phyloP scores from a whole-genome alignment of 1,139 yeast species.

The Sugiyamaella sp. region DNA sequence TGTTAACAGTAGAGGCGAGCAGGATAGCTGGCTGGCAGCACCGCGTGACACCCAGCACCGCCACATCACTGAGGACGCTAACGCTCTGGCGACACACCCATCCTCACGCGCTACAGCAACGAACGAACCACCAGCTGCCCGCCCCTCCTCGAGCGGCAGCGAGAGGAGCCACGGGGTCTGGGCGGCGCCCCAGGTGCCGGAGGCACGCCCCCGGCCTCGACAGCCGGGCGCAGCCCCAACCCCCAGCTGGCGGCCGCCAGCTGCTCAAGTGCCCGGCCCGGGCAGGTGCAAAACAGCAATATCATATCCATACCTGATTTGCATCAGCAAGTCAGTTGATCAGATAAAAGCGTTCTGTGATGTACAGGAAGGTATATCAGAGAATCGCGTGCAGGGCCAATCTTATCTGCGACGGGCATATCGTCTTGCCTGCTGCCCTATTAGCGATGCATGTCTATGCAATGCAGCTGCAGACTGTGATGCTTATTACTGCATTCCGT shows the following conservation, averaged over 20 bases:
- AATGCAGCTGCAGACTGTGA: neutral
- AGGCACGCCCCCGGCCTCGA: too few relatives aligned
- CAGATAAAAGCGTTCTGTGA: constrained; percentile 11
- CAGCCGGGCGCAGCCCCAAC: neutral
- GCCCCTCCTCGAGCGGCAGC: too few relatives aligned
- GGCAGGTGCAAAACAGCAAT: neutral
- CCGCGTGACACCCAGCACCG: neutral
- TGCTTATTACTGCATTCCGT: neutral
- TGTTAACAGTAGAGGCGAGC: too few relatives aligned
- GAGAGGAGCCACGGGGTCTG: too few relatives aligned
- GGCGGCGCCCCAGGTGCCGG: too few relatives aligned
- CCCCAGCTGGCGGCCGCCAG: too few relatives aligned
- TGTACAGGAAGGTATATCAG: constrained; percentile 13
- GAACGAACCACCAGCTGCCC: too few relatives aligned
- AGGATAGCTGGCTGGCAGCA: too few relatives aligned
- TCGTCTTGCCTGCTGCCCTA: neutral
- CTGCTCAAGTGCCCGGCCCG: too few relatives aligned
- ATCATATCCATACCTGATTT: neutral
- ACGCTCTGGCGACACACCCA: too few relatives aligned
- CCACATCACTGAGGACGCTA: constrained; percentile 1
- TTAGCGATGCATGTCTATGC: neutral
- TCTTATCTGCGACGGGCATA: neutral
- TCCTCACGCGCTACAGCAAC: too few relatives aligned
- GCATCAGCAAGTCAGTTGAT: constrained; percentile 1
- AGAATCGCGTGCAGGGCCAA: neutral